Percentiles rank a stretch among this genome's conserved stretches.
phyloP scores from a whole-genome alignment of 1,284 basidiomycete genomes.

The Pseudozyma flocculosa region DNA sequence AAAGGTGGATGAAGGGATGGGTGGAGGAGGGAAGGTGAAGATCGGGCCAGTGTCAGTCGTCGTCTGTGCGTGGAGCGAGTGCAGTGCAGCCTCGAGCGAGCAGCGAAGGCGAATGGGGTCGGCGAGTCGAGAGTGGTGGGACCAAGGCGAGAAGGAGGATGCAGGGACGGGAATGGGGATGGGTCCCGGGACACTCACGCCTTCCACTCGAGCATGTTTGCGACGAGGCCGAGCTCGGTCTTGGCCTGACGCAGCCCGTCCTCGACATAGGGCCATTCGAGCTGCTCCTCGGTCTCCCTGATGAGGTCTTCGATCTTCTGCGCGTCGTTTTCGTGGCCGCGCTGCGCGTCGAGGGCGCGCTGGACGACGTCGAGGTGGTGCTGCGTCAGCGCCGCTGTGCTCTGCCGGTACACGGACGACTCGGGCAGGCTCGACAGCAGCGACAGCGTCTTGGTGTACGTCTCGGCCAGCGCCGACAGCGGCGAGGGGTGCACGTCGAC shows the following conservation, averaged over 20 bases:
- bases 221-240: slow-evolving; percentile 75
- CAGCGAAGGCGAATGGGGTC: no score
- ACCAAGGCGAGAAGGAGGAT: no score
- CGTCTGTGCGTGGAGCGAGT: no score
- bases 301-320: slow-evolving; percentile 68
- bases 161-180: slow-evolving; percentile 8
- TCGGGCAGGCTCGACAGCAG: slow-evolving; percentile 71
- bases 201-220: slow-evolving; percentile 92
- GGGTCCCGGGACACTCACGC: slow-evolving; percentile 70
- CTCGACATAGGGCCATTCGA: slow-evolving; percentile 65
- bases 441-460: slow-evolving; percentile 77
- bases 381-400: slow-evolving; percentile 81
- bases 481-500: slow-evolving; percentile 70
- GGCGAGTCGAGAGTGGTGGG: no score
- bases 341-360: slow-evolving; percentile 18
- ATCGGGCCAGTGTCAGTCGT: no score
- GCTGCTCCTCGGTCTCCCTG: slow-evolving; percentile 67
- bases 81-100: no score
- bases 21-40: no score
- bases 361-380: slow-evolving; percentile 73
- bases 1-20: no score
- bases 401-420: slow-evolving; percentile 85
- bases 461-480: slow-evolving; percentile 72
- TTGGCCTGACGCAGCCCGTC: slow-evolving; percentile 78
- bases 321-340: slow-evolving; percentile 63